Evolutionary conservation across 2,329 filamentous ascomycete genomes (phyloP).

Genomic region (Zasmidium cellare): DNA sequence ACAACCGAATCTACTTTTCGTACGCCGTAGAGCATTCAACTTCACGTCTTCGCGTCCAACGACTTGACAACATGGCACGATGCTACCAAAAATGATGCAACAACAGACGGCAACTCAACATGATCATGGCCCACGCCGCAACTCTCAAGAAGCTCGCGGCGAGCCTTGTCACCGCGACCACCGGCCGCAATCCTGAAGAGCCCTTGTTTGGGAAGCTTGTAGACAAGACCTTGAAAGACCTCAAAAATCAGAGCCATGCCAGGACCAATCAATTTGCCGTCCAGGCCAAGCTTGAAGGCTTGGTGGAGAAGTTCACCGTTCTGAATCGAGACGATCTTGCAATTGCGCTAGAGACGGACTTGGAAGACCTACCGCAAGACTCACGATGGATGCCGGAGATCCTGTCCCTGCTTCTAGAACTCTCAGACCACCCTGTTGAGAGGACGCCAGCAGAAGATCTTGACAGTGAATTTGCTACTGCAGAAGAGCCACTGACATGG

Average conservation of each 20-base stretch:
- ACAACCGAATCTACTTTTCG: neutral
- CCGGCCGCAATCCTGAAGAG: constrained; percentile 44
- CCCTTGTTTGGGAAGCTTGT: constrained; percentile 36
- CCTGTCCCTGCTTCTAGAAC: constrained; percentile 72
- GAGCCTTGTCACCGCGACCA: constrained; percentile 67
- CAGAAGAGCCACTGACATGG: constrained; percentile 63
- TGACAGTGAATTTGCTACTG: constrained; percentile 34
- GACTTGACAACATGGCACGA: neutral
- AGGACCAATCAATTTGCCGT: constrained; percentile 54
- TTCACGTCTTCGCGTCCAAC: constrained; percentile 5
- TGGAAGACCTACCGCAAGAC: constrained; percentile 58
- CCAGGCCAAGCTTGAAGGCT: constrained; percentile 41
- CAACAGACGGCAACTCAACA: neutral
- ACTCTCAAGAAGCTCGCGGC: constrained; percentile 65
- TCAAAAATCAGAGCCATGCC: constrained; percentile 43
- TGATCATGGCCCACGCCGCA: constrained; percentile 68
- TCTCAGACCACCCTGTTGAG: constrained; percentile 77
- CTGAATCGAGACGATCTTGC: constrained; percentile 77
- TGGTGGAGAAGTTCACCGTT: constrained; percentile 85
- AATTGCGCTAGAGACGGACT: constrained; percentile 62
- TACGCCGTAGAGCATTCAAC: constrained; percentile 15
- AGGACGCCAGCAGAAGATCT: constrained; percentile 67
- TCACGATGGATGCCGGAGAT: constrained; percentile 76
- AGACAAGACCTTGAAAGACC: constrained; percentile 40
- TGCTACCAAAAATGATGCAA: neutral